Evolutionary conservation across 2,329 filamentous ascomycete genomes (phyloP).

Genomic region (Aspergillus pseudonomiae): DNA sequence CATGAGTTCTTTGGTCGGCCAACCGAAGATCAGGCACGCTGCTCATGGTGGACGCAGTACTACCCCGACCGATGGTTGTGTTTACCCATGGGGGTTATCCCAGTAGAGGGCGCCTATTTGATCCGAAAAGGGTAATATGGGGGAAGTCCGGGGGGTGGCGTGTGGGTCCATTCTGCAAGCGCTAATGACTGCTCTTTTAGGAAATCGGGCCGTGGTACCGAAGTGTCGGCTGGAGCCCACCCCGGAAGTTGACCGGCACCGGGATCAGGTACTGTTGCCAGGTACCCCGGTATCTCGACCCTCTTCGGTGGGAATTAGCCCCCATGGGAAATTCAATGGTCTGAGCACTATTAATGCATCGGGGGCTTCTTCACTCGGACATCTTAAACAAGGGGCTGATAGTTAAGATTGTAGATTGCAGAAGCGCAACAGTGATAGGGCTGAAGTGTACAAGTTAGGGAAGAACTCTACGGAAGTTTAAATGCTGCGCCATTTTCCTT

Average conservation of each 20-base stretch:
- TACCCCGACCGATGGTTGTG: background rate
- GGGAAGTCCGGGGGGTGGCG: background rate
- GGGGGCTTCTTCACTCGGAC: background rate
- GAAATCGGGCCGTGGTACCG: conserved; percentile 4
- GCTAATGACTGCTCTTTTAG: conserved; percentile 1
- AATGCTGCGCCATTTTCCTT: background rate
- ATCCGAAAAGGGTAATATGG: conserved; percentile 5
- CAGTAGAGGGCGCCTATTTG: background rate
- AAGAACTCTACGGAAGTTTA: background rate
- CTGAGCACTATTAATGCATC: background rate
- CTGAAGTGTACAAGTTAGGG: background rate
- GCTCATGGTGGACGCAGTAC: background rate
- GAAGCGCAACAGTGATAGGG: background rate
- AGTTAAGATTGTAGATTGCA: background rate
- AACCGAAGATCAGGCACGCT: background rate
- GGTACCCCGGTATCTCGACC: background rate
- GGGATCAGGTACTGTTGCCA: background rate
- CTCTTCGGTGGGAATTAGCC: background rate
- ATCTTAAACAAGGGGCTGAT: background rate
- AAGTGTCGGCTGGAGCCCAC: background rate
- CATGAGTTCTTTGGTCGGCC: background rate
- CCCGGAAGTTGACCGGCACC: background rate
- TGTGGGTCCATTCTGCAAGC: conserved; percentile 3
- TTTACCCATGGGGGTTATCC: background rate
- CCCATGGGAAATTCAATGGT: background rate